Evolutionary conservation across 2,329 filamentous ascomycete species (phyloP), one percentile per base, ranked within the genome.

Genomic region (Chrysoporthe puriensis): DNA sequence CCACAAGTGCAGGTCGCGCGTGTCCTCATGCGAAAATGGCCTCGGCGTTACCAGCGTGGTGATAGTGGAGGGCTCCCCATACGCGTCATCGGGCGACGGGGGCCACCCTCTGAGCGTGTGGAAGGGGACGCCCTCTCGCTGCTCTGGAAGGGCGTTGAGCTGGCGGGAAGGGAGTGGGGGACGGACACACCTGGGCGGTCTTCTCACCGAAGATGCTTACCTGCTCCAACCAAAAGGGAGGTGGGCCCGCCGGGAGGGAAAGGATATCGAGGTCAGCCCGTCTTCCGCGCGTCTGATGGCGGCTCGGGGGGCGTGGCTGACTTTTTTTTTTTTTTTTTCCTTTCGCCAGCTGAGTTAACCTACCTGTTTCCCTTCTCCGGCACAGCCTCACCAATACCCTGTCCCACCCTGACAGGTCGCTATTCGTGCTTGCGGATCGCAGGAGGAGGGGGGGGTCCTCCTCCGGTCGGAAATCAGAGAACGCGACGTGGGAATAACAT

Each of bases 381-480:
- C 59, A 61, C 59, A 34, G 59, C 59, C 59, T 48, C 59, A 26
- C 6, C 8, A 42, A 7, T 2, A 34, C 59, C 59, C 59, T 61
- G 42, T 34, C 40, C 18, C 14, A 18, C 1, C 8, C 9, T 36
- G 43, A 34, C n/a, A 48, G 21, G 34, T 46, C 42, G 8, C 4
- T 13, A 46, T 14, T 46, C 11, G 36, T 11, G 21, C 26, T 32
- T 32, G 43, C 43, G 40, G 11, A n/a, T 36, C 40, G n/a, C 5
- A 60, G 26, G 34, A 13, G 54, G 34, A 8, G 34, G 26, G 5
- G 5, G 54, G 14, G 32, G 34, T 8, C 13, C 32, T 34, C 34
- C 16, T 40, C 18, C 54, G 14, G 16, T 8, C 13, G 16, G 26
- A 11, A 54, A 46, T 18, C 44, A 54, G 50, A 26, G 14, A 14